Conservation (phyloP, 75 land plant species). For the Pinus tabuliformis region DNA sequence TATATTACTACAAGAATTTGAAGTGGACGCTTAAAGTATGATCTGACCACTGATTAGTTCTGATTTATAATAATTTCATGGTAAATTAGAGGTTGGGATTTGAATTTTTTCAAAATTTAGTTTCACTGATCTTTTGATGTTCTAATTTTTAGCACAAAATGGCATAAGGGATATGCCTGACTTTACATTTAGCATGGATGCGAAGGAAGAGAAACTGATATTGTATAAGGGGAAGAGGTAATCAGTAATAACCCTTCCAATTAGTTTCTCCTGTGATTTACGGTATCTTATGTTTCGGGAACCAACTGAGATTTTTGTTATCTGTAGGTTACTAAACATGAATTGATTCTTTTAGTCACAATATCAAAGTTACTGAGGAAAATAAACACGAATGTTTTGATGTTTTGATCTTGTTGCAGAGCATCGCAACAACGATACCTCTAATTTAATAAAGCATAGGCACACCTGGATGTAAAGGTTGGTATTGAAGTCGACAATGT, state of each 20-base stretch:
- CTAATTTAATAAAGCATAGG: conserved; percentile 18
- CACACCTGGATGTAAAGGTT: too few species aligned
- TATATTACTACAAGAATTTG: conserved; percentile 85
- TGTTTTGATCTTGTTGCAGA: neutral
- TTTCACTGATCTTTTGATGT: neutral
- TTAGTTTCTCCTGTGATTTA: neutral
- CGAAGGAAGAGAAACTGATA: conserved; percentile 97
- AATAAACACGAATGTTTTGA: conserved; percentile 72
- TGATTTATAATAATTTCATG: neutral
- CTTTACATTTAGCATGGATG: conserved; percentile 97
- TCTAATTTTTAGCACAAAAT: conserved; percentile 48
- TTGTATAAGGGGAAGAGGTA: conserved; percentile 88
- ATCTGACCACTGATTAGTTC: neutral
- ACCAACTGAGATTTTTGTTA: neutral
- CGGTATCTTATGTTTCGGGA: neutral
- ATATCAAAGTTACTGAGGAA: conserved; percentile 90
- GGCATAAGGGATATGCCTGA: conserved; percentile 84
- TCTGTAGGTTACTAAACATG: conserved; percentile 88
- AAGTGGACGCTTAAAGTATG: conserved; percentile 98
- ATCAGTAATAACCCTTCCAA: neutral
- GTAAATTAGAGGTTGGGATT: neutral
- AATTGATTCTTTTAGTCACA: conserved; percentile 84
- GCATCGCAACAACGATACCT: conserved; percentile 90
- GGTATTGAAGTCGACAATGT: too few species aligned
- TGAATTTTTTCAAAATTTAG: neutral